phyloP scores from a whole-genome alignment of 2,329 filamentous ascomycete genomes.

The Lasiodiplodia sp. region DNA sequence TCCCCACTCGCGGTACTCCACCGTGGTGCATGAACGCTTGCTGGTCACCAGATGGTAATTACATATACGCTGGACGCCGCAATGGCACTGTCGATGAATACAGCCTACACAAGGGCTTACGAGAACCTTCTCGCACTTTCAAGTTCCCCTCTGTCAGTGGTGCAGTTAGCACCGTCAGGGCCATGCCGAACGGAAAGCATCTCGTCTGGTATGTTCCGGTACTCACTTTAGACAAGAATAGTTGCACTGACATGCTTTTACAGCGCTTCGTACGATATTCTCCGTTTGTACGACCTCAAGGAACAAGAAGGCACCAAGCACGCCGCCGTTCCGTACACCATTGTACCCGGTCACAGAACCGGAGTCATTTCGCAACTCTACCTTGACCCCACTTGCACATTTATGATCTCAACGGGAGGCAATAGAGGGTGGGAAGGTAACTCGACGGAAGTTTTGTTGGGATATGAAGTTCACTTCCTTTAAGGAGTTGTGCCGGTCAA shows the following conservation, averaged over 20 bases:
- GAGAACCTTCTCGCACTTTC: conserved; percentile 78
- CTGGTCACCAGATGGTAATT: conserved; percentile 96
- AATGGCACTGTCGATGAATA: conserved; percentile 97
- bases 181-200: conserved; percentile 93
- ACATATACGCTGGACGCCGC: conserved; percentile 87
- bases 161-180: conserved; percentile 82
- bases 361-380: conserved; percentile 88
- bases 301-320: conserved; percentile 71
- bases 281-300: conserved; percentile 88
- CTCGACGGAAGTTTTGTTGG: conserved; percentile 87
- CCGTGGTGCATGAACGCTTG: conserved; percentile 98
- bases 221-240: background rate
- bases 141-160: conserved; percentile 90
- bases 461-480: conserved; percentile 79
- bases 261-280: conserved; percentile 90
- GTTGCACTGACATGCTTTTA: conserved; percentile 30
- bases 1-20: conserved; percentile 75
- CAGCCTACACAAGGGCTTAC: conserved; percentile 80
- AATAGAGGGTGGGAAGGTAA: conserved; percentile 95
- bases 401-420: conserved; percentile 90
- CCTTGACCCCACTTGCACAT: conserved; percentile 84
- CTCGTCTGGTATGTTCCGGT: conserved; percentile 74
- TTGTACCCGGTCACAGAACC: conserved; percentile 88
- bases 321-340: conserved; percentile 90
- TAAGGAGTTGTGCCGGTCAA: background rate